phyloP scores from a whole-genome alignment of 768 basidiomycete genomes.

The Boletus eberwhitei region DNA sequence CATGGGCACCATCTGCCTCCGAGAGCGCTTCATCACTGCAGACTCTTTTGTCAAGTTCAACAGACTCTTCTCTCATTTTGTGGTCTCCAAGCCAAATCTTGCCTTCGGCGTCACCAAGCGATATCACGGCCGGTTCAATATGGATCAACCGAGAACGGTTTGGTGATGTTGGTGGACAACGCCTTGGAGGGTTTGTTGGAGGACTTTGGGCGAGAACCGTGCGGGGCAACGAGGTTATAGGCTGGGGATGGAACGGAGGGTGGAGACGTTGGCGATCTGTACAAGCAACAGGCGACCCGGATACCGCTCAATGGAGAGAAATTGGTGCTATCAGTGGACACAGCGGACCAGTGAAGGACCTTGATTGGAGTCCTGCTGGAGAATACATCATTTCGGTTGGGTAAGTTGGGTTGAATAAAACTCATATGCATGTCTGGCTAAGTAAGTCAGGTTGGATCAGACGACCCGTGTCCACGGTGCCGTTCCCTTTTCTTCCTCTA shows the following conservation, averaged over 20 bases:
- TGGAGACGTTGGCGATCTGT: conserved; percentile 81
- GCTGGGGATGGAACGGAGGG: conserved; percentile 93
- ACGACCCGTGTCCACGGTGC: conserved; percentile 86
- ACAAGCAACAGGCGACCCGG: conserved; percentile 10
- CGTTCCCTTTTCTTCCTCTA: conserved; percentile 23
- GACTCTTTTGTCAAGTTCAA: conserved; percentile 85
- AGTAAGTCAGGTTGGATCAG: conserved; percentile 69
- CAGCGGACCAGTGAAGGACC: conserved; percentile 68
- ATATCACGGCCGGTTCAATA: conserved; percentile 49
- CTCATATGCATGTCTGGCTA: neutral
- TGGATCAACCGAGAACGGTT: conserved; percentile 93
- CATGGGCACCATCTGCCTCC: conserved; percentile 61
- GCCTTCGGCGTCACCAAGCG: conserved; percentile 33
- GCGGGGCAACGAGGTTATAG: conserved; percentile 59
- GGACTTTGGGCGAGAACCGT: conserved; percentile 67
- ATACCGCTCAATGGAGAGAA: conserved; percentile 65
- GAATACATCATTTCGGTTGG: conserved; percentile 84
- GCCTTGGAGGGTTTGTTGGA: conserved; percentile 90
- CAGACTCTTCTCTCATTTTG: conserved; percentile 92
- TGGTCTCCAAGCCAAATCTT: conserved; percentile 77
- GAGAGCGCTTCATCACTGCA: conserved; percentile 25
- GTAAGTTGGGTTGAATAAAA: conserved; percentile 41
- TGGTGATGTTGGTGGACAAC: conserved; percentile 90
- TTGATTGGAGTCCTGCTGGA: conserved; percentile 85
- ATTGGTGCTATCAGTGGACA: conserved; percentile 84